Percentiles rank a stretch among this genome's conserved stretches.
Conservation (phyloP, 1,284 basidiomycete genomes). For the Neolentinus lepideus region DNA sequence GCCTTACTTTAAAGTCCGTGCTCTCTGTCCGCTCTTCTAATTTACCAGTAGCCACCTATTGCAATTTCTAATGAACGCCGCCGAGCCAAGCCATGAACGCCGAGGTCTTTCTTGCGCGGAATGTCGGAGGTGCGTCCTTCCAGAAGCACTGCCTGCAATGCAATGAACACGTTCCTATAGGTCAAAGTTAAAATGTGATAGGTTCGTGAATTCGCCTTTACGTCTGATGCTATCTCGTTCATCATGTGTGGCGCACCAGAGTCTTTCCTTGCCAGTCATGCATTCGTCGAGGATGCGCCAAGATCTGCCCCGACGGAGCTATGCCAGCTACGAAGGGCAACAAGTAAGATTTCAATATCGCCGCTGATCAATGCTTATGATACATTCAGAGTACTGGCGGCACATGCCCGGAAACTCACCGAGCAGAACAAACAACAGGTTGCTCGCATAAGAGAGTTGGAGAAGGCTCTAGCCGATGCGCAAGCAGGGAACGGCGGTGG, state of each 20-base stretch:
- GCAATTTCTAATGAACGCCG: background rate
- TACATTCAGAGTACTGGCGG: conserved; percentile 34
- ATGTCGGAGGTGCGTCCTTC: conserved; percentile 34
- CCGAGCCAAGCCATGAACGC: conserved; percentile 3
- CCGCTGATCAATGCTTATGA: background rate
- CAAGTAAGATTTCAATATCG: conserved; percentile 28
- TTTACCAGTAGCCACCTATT: background rate
- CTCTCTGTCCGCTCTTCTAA: background rate
- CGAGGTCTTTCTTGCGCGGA: conserved; percentile 39
- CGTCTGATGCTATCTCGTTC: background rate
- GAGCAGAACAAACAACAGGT: conserved; percentile 37
- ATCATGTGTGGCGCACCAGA: conserved; percentile 17
- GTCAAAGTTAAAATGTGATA: conserved; percentile 48
- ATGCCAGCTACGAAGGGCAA: conserved; percentile 48
- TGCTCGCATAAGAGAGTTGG: conserved; percentile 49
- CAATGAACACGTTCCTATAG: conserved; percentile 18
- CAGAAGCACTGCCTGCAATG: background rate
- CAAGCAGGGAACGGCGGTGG: conserved; percentile 10
- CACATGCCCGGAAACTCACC: conserved; percentile 35
- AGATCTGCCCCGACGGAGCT: conserved; percentile 48
- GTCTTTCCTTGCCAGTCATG: conserved; percentile 47
- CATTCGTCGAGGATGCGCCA: conserved; percentile 41
- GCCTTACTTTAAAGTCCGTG: too few species aligned
- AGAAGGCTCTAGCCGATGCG: conserved; percentile 38
- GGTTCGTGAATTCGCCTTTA: conserved; percentile 17